Percentiles rank a stretch among this genome's conserved stretches.
These are phyloP conservation scores for Crithidia mellificae DNA, from an alignment of 208 protist species.

Conservation along the genomic window DNA sequence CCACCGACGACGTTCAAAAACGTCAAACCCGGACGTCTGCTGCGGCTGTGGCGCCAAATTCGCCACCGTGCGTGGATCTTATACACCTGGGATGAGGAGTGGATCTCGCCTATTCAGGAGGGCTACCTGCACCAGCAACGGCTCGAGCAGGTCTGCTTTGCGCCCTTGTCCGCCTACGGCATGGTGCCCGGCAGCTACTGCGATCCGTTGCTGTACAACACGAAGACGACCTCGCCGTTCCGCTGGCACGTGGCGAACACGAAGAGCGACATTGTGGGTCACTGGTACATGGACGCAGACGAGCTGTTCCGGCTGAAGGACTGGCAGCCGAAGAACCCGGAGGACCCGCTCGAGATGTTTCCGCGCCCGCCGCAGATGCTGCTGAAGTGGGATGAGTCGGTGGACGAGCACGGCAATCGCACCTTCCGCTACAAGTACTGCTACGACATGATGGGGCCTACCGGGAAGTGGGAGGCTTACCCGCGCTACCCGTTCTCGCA, in stretches of 20 bases:
- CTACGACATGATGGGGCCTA: conserved; percentile 89
- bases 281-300: conserved; percentile 92
- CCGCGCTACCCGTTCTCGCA: conserved; percentile 90
- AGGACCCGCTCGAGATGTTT: conserved; percentile 91
- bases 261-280: conserved; percentile 81
- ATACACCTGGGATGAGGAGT: conserved; percentile 90
- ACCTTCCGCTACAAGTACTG: conserved; percentile 90
- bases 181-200: conserved; percentile 91
- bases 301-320: conserved; percentile 90
- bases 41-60: conserved; percentile 87
- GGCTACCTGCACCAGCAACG: conserved; percentile 88
- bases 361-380: conserved; percentile 81
- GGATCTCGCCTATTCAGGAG: conserved; percentile 68
- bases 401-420: conserved; percentile 90
- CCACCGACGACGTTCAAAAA: conserved; percentile 91
- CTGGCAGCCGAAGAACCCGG: conserved; percentile 88
- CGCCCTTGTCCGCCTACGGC: conserved; percentile 84
- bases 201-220: conserved; percentile 91
- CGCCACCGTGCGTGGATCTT: conserved; percentile 82
- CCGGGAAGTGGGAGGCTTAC: conserved; percentile 89
- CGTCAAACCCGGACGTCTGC: conserved; percentile 77
- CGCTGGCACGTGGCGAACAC: conserved; percentile 88
- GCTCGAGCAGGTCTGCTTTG: conserved; percentile 89
- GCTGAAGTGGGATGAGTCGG: conserved; percentile 86
- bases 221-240: conserved; percentile 89